Evolutionary conservation across 2,329 filamentous ascomycete genomes (phyloP).

Genomic region (Diaporthe ilicicola): DNA sequence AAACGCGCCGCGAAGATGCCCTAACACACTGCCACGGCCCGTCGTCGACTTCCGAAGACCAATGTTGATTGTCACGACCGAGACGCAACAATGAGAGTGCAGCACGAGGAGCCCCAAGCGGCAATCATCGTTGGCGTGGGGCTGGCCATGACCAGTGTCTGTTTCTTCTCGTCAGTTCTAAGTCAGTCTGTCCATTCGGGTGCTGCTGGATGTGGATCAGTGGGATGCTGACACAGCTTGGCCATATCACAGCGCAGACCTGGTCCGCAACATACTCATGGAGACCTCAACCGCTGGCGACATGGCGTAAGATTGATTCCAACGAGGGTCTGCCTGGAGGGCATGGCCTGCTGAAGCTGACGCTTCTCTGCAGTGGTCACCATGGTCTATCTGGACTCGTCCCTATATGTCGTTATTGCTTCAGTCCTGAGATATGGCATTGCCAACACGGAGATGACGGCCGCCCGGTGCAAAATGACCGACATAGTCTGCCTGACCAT

Average conservation of each 20-base stretch:
- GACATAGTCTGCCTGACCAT: conserved; percentile 5
- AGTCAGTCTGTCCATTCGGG: background rate
- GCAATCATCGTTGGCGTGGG: conserved; percentile 9
- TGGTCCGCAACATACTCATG: conserved; percentile 15
- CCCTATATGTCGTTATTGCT: background rate
- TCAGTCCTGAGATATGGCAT: background rate
- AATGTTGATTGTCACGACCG: background rate
- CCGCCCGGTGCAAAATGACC: background rate
- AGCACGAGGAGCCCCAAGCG: conserved; percentile 7
- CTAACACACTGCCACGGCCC: background rate
- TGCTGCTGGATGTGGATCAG: background rate
- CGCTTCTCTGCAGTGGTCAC: background rate
- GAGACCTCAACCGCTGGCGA: conserved; percentile 3
- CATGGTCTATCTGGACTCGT: conserved; percentile 1
- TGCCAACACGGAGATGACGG: background rate
- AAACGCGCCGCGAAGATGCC: conserved; percentile 7
- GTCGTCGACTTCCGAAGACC: background rate
- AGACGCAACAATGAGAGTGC: conserved; percentile 15
- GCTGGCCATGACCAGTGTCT: background rate
- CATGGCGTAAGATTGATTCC: conserved; percentile 4
- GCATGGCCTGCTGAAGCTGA: background rate
- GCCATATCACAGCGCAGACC: background rate
- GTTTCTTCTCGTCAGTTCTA: conserved; percentile 12
- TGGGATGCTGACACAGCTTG: background rate
- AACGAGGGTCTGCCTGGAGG: too few species aligned